Percentiles rank a stretch among this genome's conserved stretches.
Conservation (phyloP, 2,329 filamentous ascomycete genomes). For the Diaporthe vaccinii region DNA sequence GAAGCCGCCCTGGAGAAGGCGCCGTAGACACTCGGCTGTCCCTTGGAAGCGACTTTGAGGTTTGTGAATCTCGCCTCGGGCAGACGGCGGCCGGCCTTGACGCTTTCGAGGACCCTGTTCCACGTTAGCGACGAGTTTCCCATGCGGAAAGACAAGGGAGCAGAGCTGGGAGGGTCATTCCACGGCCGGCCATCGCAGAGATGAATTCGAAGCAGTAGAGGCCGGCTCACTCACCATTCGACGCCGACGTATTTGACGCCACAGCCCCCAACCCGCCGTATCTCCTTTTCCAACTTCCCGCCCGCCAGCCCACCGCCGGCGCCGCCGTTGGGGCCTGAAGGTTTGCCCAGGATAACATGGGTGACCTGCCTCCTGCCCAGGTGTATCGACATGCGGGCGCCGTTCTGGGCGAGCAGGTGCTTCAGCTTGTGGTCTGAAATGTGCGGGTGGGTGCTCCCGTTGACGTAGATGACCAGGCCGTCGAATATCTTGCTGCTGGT, state of each 20-base stretch:
- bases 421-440: constrained; percentile 91
- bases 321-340: constrained; percentile 62
- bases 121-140: neutral
- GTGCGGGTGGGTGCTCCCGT: constrained; percentile 84
- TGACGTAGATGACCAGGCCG: constrained; percentile 84
- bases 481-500: constrained; percentile 72
- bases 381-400: constrained; percentile 77
- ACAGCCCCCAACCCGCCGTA: constrained; percentile 74
- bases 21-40: constrained; percentile 75
- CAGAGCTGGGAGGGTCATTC: neutral
- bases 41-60: constrained; percentile 71
- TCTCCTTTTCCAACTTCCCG: constrained; percentile 86
- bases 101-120: constrained; percentile 82
- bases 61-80: constrained; percentile 80
- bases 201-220: neutral
- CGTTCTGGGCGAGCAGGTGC: constrained; percentile 80
- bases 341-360: constrained; percentile 84
- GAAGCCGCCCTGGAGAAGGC: constrained; percentile 45
- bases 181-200: neutral
- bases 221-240: constrained; percentile 74
- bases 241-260: constrained; percentile 84
- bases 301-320: constrained; percentile 82
- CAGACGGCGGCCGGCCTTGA: constrained; percentile 80
- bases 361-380: constrained; percentile 83
- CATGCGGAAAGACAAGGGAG: neutral